These are phyloP conservation scores for Fraxinus ornus DNA, from an alignment of 305 asterid genomes.

Conservation along the genomic window DNA sequence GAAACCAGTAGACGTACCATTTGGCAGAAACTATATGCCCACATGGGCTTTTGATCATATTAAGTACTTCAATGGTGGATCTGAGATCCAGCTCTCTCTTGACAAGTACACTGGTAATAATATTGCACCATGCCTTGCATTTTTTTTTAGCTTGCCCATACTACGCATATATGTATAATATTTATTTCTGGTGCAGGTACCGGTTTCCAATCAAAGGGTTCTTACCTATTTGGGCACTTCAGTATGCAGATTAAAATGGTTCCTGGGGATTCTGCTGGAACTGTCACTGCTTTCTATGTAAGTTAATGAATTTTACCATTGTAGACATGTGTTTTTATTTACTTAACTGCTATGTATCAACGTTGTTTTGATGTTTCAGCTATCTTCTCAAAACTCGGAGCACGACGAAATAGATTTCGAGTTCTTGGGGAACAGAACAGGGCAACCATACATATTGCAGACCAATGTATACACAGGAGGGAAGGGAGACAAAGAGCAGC, in stretches of 20 bases:
- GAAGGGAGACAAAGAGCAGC: slow-evolving; percentile 69
- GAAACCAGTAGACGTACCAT: slow-evolving; percentile 54
- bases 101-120: slow-evolving; percentile 58
- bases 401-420: slow-evolving; percentile 76
- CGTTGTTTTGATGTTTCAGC: slow-evolving; percentile 28
- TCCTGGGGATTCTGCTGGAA: slow-evolving; percentile 85
- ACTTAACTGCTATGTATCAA: neutral
- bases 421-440: slow-evolving; percentile 78
- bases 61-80: slow-evolving; percentile 61
- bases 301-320: slow-evolving; percentile 1
- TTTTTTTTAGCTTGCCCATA: neutral
- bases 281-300: slow-evolving; percentile 85
- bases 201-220: slow-evolving; percentile 83
- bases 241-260: slow-evolving; percentile 84
- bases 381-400: slow-evolving; percentile 67
- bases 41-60: slow-evolving; percentile 79
- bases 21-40: slow-evolving; percentile 66
- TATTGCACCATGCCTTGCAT: neutral
- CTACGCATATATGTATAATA: too few relatives aligned
- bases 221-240: slow-evolving; percentile 75
- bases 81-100: slow-evolving; percentile 64
- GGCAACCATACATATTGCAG: slow-evolving; percentile 72
- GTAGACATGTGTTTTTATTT: neutral
- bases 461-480: slow-evolving; percentile 77
- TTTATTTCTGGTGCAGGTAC: slow-evolving; percentile 40